Base-by-base conservation (phyloP, 768 basidiomycete species). In the Cyclocybe aegerita region DNA sequence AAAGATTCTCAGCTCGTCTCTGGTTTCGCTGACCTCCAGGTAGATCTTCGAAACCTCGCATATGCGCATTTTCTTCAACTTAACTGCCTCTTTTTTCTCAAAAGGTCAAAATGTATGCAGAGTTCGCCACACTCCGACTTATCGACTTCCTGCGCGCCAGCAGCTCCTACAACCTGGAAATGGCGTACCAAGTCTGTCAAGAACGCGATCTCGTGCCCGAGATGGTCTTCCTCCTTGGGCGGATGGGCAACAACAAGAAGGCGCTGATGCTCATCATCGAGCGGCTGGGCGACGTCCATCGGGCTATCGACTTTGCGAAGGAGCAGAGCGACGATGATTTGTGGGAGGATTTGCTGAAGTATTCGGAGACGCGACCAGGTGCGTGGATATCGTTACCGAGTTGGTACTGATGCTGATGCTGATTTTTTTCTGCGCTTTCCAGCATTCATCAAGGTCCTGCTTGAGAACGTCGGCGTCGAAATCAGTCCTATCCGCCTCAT, bases 171-270 rank as follows among this genome's bases (percentile, higher is more conserved):
- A 93, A 82, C 65, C 78, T 98, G 2, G 95, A 97, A 61, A 77
- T 78, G 69, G 95, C 95, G 11, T 98, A 93, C 64, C 74, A 78
- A 42, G 83, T 93, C 16, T 98, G 94, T 65, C 83, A 85, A 60
- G 82, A 85, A 45, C 82, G 85, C 15, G 93, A 95, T 62, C 76
- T 93, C 29, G 94, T 99, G 0, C 84, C 84, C 0, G 97, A 98
- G 70, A 96, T 97, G 93, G 96, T 99, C 12, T 99, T 96, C 71
- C 77, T 98, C 0, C 82, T 98, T 1, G 97, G 96, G 0, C 82
- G 92, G 29, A 98, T 98, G 95, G 97, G 97, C 7, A 92, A 98
- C 68, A 97, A 97, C 68, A 96, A 94, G 75, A 80, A 92, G 60
- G 97, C 96, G 1, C 68, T 99, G 53, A 89, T 84, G 52, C 80